phyloP scores from a whole-genome alignment of 345 rosid species.

The Moricandia arvensis region DNA sequence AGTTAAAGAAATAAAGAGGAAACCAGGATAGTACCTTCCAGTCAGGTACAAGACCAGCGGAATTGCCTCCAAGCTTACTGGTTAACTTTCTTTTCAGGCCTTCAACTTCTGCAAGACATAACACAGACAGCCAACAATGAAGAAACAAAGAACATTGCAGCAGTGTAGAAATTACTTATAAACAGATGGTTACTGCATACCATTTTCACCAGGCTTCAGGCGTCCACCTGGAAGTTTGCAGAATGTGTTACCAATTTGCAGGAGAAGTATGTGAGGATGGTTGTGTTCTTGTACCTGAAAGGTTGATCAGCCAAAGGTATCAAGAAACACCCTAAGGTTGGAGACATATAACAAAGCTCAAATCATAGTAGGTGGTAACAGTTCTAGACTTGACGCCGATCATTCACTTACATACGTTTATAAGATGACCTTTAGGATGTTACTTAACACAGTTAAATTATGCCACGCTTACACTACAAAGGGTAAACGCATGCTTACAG shows the following conservation, averaged over 20 bases:
- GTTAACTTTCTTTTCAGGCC: slow-evolving; percentile 92
- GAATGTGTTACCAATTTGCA: slow-evolving; percentile 95
- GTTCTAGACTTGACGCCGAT: not conserved
- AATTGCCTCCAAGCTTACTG: slow-evolving; percentile 94
- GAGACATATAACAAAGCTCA: slow-evolving; percentile 8
- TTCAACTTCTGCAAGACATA: slow-evolving; percentile 63
- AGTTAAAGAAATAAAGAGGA: slow-evolving; percentile 1
- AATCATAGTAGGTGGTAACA: slow-evolving; percentile 2
- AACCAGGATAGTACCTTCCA: slow-evolving; percentile 69
- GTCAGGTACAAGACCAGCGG: slow-evolving; percentile 71
- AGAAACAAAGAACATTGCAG: not conserved
- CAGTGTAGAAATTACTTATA: not conserved
- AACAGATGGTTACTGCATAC: slow-evolving; percentile 36
- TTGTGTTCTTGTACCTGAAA: slow-evolving; percentile 96
- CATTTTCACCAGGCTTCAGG: slow-evolving; percentile 94
- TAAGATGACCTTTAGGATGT: not conserved
- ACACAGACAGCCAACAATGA: slow-evolving; percentile 16
- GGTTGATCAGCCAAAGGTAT: slow-evolving; percentile 9
- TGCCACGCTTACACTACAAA: not conserved
- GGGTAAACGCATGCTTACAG: not conserved
- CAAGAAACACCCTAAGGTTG: not conserved
- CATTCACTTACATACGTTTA: not conserved
- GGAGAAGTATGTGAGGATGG: slow-evolving; percentile 95
- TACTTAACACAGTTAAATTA: no score
- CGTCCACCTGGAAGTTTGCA: slow-evolving; percentile 99